Conservation (phyloP, 2,329 filamentous ascomycete genomes). For the Helotiales sp. region DNA sequence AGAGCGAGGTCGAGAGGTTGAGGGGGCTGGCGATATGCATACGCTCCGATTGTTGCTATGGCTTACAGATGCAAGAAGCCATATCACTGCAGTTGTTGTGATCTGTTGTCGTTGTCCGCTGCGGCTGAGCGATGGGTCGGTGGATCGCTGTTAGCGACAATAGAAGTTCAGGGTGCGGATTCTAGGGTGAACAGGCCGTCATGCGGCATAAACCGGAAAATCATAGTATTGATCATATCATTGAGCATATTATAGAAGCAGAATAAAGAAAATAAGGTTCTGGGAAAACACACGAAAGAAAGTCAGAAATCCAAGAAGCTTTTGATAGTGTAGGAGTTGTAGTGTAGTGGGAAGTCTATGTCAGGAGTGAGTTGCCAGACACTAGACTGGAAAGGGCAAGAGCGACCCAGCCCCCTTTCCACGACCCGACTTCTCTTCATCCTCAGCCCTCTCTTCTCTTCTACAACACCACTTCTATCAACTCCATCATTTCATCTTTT, state of each 20-base stretch:
- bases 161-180: neutral
- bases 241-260: too few relatives aligned
- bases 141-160: neutral
- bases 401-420: neutral
- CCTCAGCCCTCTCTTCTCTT: neutral
- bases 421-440: neutral
- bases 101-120: neutral
- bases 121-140: neutral
- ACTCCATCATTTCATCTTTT: neutral
- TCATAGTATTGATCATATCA: neutral
- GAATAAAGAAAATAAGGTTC: too few relatives aligned
- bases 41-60: neutral
- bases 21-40: neutral
- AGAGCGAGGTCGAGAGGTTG: neutral
- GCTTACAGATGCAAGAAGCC: neutral
- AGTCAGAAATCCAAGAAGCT: neutral
- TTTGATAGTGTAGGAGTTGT: neutral
- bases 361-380: neutral
- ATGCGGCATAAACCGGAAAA: neutral
- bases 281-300: neutral
- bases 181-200: neutral
- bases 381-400: neutral
- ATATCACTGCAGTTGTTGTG: neutral
- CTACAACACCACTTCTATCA: neutral
- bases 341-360: neutral